Evolutionary conservation across 495 filamentous ascomycete species (phyloP), one percentile per base, ranked within the genome.

Genomic region (Pyrenopolyporus hunteri): DNA sequence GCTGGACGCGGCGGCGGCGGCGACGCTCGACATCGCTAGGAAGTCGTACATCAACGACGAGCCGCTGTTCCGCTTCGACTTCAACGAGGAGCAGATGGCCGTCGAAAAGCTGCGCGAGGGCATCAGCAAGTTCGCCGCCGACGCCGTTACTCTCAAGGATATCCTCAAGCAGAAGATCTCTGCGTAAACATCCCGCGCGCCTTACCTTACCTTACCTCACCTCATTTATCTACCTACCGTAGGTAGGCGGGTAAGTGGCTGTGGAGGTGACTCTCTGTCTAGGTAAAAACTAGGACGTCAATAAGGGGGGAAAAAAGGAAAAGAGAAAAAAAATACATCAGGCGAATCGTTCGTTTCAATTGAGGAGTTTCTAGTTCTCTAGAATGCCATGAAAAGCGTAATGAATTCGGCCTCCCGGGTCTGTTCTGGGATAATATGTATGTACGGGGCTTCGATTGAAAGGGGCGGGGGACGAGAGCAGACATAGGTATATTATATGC

Each of bases 51-150:
- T 99, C 74, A 82, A 89, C 72, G 80, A 94, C 74, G 95, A 99
- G 82, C 63, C 93, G 43, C 69, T 78, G 26, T 99, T 97, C 92
- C 93, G 94, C 74, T 99, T 96, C 84, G 89, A 93, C 78, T 95
- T 99, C 87, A 99, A 99, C 83, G 94, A 98, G 82, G 91, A 99
- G 73, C 85, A 91, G 59, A 99, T 99, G 94, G 94, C 90, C 50
- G 91, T 95, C 59, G 93, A 97, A 86, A 99, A 99, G 88, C 85
- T 99, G 60, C 87, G 91, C 39, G 93, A 98, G 80, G 94, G 94
- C 81, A 99, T 99, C 83, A 93, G 90, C 80, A 96, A 95, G 78
- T 99, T 99, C 74, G 93, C 95, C 26, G 95, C 93, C 57, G 94
- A 98, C 75, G 93, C 94, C 46, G 83, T 90, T 58, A 93, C 90